phyloP scores from a whole-genome alignment of 768 basidiomycete genomes.

The Pulveroboletus sp. region DNA sequence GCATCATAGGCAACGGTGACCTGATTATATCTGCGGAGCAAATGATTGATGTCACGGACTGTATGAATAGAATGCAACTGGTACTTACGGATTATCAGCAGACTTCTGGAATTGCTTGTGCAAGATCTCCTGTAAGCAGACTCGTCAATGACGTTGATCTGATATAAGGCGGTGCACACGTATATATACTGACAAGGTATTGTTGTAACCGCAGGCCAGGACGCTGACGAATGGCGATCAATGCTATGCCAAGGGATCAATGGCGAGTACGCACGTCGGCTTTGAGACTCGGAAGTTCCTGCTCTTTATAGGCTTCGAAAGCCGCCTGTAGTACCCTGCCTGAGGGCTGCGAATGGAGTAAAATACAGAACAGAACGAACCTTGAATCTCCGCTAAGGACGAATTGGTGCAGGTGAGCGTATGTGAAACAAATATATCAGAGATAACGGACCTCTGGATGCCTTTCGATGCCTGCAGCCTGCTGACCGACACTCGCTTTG shows the following conservation, averaged over 20 bases:
- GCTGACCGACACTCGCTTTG: constrained; percentile 85
- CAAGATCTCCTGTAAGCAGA: constrained; percentile 61
- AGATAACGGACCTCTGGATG: constrained; percentile 81
- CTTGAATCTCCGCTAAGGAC: constrained; percentile 81
- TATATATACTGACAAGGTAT: constrained; percentile 60
- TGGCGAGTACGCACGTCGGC: constrained; percentile 56
- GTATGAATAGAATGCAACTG: background rate
- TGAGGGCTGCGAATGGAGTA: constrained; percentile 2
- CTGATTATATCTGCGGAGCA: constrained; percentile 73
- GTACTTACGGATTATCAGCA: constrained; percentile 86
- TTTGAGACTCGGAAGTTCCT: constrained; percentile 75
- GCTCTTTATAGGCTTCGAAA: constrained; percentile 88
- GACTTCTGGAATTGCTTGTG: constrained; percentile 97
- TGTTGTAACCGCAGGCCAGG: constrained; percentile 90
- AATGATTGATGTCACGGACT: constrained; percentile 3
- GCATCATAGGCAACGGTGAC: constrained; percentile 77
- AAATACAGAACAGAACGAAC: constrained; percentile 31
- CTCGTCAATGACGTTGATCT: constrained; percentile 2
- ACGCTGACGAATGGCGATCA: constrained; percentile 46
- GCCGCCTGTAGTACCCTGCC: constrained; percentile 51
- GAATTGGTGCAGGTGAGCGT: constrained; percentile 12
- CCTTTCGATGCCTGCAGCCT: constrained; percentile 81
- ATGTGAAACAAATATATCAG: background rate
- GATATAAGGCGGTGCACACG: background rate
- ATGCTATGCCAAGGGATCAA: background rate